Evolutionary conservation across 2,329 filamentous ascomycete genomes (phyloP).

Genomic region (Aspergillus sp.): DNA sequence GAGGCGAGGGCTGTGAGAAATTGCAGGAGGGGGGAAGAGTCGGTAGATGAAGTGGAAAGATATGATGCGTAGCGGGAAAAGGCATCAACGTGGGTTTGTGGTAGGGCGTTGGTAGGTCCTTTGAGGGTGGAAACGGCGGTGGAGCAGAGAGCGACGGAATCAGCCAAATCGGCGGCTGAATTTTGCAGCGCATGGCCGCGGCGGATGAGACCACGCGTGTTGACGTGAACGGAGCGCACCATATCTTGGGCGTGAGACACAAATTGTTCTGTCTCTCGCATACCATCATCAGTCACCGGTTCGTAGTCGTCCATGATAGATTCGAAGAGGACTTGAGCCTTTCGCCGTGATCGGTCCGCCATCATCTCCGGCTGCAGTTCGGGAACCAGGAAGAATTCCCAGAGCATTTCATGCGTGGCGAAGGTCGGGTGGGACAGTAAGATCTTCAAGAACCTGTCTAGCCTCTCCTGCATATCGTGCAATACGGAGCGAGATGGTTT

Average conservation of each 20-base stretch:
- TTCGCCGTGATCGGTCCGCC: constrained; percentile 80
- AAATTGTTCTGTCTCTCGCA: constrained; percentile 88
- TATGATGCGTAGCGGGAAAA: constrained; percentile 68
- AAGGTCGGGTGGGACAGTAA: constrained; percentile 89
- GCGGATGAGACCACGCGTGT: constrained; percentile 77
- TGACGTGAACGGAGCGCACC: constrained; percentile 78
- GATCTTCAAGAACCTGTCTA: constrained; percentile 85
- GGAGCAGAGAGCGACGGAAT: constrained; percentile 41
- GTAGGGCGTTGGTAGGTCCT: constrained; percentile 60
- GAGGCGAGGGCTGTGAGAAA: constrained; percentile 77
- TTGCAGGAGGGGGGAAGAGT: constrained; percentile 68
- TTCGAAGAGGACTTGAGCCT: constrained; percentile 78
- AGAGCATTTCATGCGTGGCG: constrained; percentile 92
- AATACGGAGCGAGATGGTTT: constrained; percentile 84
- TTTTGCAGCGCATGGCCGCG: constrained; percentile 72
- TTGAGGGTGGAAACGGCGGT: constrained; percentile 51
- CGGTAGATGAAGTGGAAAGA: constrained; percentile 58
- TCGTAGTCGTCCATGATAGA: constrained; percentile 85
- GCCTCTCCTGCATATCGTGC: constrained; percentile 79
- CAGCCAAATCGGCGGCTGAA: constrained; percentile 50
- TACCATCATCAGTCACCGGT: constrained; percentile 67
- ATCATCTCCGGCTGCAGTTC: constrained; percentile 90
- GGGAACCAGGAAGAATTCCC: constrained; percentile 97
- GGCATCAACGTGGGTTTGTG: constrained; percentile 64
- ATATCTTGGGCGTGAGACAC: constrained; percentile 87